Evolutionary conservation across 2,329 filamentous ascomycete genomes (phyloP).

Genomic region (Erysiphe pulchra): DNA sequence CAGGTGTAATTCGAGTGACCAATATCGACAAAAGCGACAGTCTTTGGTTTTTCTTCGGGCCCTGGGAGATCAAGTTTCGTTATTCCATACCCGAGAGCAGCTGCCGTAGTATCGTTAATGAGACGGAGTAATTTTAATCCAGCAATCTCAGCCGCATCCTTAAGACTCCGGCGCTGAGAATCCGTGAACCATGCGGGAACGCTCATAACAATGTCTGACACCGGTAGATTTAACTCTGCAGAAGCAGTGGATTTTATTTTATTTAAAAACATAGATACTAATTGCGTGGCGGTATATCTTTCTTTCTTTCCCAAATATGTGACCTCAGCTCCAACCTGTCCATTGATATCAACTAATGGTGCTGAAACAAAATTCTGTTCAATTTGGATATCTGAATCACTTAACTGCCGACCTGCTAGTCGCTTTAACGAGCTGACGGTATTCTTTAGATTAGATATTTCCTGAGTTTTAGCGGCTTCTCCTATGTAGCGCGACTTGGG

Average conservation of each 20-base stretch:
- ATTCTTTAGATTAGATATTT: constrained; percentile 99
- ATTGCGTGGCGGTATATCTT: constrained; percentile 79
- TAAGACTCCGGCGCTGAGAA: constrained; percentile 61
- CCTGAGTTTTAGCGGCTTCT: constrained; percentile 90
- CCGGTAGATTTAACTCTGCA: constrained; percentile 68
- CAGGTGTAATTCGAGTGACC: constrained; percentile 90
- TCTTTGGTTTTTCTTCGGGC: constrained; percentile 72
- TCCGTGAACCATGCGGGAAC: constrained; percentile 96
- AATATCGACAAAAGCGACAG: constrained; percentile 81
- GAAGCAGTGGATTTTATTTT: constrained; percentile 79
- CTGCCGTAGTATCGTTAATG: constrained; percentile 95
- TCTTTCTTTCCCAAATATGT: constrained; percentile 85
- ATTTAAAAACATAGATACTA: constrained; percentile 84
- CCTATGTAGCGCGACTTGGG: constrained; percentile 85
- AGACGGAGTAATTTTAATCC: constrained; percentile 78
- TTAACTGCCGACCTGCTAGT: constrained; percentile 63
- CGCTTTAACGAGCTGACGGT: constrained; percentile 84
- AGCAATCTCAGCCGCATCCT: constrained; percentile 83
- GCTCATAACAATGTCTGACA: constrained; percentile 80
- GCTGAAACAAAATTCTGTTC: constrained; percentile 84
- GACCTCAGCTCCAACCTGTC: constrained; percentile 86
- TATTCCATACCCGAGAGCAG: constrained; percentile 89
- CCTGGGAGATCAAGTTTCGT: constrained; percentile 83
- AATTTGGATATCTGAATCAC: constrained; percentile 75
- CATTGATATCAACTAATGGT: constrained; percentile 66